Conservation (phyloP, 495 filamentous ascomycete species). For the Podospora pseudoanserina region DNA sequence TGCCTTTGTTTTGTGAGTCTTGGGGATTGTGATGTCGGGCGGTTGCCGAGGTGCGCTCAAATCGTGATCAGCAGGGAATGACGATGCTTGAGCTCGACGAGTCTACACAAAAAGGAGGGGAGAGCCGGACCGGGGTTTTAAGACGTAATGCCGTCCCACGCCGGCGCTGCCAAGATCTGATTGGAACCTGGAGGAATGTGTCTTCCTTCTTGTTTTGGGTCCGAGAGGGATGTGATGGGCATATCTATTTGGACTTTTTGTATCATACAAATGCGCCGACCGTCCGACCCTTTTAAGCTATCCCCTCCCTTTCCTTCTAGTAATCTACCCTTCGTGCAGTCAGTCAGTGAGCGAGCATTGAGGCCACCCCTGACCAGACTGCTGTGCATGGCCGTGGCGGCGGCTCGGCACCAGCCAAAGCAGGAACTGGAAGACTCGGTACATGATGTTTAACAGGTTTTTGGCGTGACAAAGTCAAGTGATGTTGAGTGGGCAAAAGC, state of each 20-base stretch:
- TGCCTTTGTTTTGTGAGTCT: constrained; percentile 15
- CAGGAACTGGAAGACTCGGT: background rate
- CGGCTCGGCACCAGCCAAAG: constrained; percentile 1
- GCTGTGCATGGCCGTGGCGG: background rate
- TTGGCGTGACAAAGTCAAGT: background rate
- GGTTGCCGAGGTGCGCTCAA: constrained; percentile 10
- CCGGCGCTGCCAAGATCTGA: constrained; percentile 10
- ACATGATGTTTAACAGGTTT: background rate
- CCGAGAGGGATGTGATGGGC: background rate
- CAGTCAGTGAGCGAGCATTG: background rate
- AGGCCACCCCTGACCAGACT: background rate
- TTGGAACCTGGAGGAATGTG: background rate
- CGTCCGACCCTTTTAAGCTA: background rate
- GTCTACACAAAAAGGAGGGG: constrained; percentile 16
- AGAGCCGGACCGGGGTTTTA: constrained; percentile 12
- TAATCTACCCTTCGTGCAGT: background rate
- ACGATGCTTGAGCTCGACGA: constrained; percentile 22
- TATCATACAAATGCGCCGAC: background rate
- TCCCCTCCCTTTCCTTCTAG: background rate
- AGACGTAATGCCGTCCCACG: constrained; percentile 26
- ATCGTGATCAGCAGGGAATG: constrained; percentile 33
- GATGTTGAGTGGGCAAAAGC: background rate
- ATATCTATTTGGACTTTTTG: background rate
- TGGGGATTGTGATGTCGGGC: constrained; percentile 1
- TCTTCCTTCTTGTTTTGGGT: constrained; percentile 2